phyloP scores from a whole-genome alignment of 2,329 filamentous ascomycete species.

The Aureobasidium sp. region DNA sequence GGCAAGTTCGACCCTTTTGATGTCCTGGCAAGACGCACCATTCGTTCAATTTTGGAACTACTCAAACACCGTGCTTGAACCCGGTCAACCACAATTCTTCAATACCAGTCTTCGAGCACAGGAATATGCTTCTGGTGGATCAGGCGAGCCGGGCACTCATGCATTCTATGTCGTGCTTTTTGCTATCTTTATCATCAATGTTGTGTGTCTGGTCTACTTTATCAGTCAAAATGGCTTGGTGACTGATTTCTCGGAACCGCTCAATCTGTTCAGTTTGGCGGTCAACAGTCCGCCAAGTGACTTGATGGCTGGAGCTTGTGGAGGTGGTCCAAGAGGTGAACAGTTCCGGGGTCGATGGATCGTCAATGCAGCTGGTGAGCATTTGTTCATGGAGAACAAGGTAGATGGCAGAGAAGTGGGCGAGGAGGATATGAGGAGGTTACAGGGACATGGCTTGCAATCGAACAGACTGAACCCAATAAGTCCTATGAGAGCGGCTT shows the following conservation, averaged over 20 bases:
- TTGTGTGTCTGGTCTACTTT: conserved; percentile 58
- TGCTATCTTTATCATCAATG: conserved; percentile 59
- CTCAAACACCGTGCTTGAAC: conserved; percentile 28
- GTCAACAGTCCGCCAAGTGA: conserved; percentile 55
- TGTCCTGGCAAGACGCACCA: conserved; percentile 51
- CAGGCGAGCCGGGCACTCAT: conserved; percentile 38
- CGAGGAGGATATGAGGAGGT: background rate
- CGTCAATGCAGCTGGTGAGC: conserved; percentile 31
- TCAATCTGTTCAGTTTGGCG: conserved; percentile 65
- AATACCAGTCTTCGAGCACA: conserved; percentile 56
- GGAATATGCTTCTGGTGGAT: conserved; percentile 62
- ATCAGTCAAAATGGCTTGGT: conserved; percentile 55
- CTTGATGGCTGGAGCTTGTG: conserved; percentile 49
- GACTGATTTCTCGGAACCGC: conserved; percentile 71
- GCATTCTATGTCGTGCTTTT: conserved; percentile 61
- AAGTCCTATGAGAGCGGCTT: background rate
- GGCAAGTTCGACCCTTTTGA: conserved; percentile 58
- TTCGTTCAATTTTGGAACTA: conserved; percentile 46
- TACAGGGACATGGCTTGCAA: background rate
- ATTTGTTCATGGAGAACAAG: conserved; percentile 44
- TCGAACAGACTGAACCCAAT: background rate
- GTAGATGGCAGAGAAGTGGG: conserved; percentile 11
- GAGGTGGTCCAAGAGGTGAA: conserved; percentile 46
- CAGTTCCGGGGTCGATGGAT: conserved; percentile 43
- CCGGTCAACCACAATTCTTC: conserved; percentile 52